A percentile compares a stretch with the other conserved stretches of the same genome.
These are phyloP conservation scores for Eucalyptus sp. DNA, from an alignment of 345 rosid species.

Conservation along the genomic window DNA sequence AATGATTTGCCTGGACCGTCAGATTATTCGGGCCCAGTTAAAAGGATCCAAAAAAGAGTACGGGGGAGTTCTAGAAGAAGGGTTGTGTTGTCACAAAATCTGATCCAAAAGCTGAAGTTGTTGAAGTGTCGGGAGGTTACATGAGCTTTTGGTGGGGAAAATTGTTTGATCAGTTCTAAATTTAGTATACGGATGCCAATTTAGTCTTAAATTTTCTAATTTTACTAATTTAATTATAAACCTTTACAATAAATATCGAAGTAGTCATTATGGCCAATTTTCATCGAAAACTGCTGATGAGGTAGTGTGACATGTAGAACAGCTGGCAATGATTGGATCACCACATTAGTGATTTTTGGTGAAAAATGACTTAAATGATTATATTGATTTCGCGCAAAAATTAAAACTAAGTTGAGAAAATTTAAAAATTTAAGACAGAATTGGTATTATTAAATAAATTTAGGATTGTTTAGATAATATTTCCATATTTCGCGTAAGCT, in stretches of 20 bases:
- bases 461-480: rapidly evolving
- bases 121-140: background rate
- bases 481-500: background rate
- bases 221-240: rapidly evolving
- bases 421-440: too few species aligned
- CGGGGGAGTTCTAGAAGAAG: background rate
- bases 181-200: rapidly evolving
- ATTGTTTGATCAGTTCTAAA: rapidly evolving
- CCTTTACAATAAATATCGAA: rapidly evolving
- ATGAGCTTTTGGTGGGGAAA: background rate
- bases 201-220: rapidly evolving
- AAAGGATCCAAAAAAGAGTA: background rate
- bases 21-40: background rate
- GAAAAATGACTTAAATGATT: rapidly evolving
- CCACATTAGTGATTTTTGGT: rapidly evolving
- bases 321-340: rapidly evolving
- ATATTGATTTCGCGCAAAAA: rapidly evolving
- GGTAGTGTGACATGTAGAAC: rapidly evolving
- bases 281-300: rapidly evolving
- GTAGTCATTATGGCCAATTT: background rate
- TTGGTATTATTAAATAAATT: rapidly evolving
- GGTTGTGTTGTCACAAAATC: rapidly evolving
- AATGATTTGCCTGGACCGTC: background rate
- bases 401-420: too few species aligned
- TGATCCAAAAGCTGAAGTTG: background rate